Evolutionary conservation across 257 asterid species (phyloP).

Genomic region (Nicotiana tomentosiformis): DNA sequence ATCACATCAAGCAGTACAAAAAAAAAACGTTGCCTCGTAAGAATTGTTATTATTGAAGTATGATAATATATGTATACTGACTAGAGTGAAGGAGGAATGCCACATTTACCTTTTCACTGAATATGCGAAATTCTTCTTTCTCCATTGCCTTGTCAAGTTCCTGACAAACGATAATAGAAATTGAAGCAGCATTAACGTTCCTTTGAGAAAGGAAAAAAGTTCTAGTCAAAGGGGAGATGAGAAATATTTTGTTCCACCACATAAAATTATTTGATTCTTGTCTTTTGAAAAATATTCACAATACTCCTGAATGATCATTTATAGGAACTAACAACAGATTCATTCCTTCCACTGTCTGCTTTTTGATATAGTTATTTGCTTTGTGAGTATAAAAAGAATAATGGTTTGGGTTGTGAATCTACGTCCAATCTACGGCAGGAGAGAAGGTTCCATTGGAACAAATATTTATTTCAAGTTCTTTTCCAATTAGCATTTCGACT

Average conservation of each 20-base stretch:
- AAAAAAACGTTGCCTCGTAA: neutral
- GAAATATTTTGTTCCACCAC: neutral
- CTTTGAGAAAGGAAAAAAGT: neutral
- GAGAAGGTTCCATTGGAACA: neutral
- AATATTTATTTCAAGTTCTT: neutral
- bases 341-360: neutral
- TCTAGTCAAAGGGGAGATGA: neutral
- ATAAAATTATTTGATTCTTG: neutral
- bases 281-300: neutral
- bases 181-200: neutral
- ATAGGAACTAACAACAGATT: neutral
- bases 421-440: neutral
- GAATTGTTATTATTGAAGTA: neutral
- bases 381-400: neutral
- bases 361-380: neutral
- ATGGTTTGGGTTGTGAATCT: neutral
- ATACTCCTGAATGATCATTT: neutral
- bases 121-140: slow-evolving; percentile 10
- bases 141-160: slow-evolving; percentile 15
- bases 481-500: neutral
- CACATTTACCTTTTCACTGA: slow-evolving; percentile 7
- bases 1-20: neutral
- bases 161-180: neutral
- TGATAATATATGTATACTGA: neutral
- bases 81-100: neutral